A percentile compares a stretch with the other conserved stretches of the same genome.
These are phyloP conservation scores for Theileria equi DNA, from an alignment of 169 alveolate genomes.

Conservation along the genomic window DNA sequence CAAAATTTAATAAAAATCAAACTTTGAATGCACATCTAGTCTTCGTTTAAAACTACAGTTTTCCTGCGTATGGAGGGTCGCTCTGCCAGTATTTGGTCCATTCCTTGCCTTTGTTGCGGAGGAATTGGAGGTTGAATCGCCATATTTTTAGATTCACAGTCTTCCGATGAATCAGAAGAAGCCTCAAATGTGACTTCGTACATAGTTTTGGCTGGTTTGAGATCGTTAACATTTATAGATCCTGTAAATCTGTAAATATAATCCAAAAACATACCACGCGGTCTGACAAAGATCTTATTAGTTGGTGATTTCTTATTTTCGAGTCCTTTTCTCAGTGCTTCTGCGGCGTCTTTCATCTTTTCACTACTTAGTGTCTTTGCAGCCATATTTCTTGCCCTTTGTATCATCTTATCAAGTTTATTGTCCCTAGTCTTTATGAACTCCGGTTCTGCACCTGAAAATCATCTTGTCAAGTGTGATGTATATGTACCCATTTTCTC, in stretches of 20 bases:
- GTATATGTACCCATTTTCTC: slow-evolving; percentile 19
- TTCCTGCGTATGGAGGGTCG: background rate
- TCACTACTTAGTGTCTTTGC: slow-evolving; percentile 22
- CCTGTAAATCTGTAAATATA: too few relatives aligned
- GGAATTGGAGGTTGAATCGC: background rate
- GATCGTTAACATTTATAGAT: background rate
- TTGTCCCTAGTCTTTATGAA: background rate
- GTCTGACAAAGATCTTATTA: too few relatives aligned
- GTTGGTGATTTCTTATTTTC: slow-evolving; percentile 1
- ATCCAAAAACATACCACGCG: too few relatives aligned
- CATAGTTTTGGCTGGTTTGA: background rate
- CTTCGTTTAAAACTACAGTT: background rate
- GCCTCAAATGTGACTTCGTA: slow-evolving; percentile 23
- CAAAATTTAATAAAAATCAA: too few relatives aligned
- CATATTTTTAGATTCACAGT: too few relatives aligned
- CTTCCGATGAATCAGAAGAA: slow-evolving; percentile 18
- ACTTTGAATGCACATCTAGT: background rate
- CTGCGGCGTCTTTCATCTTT: background rate
- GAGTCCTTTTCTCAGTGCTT: background rate
- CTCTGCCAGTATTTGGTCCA: background rate
- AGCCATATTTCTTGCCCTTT: slow-evolving; percentile 50
- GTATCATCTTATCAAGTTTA: slow-evolving; percentile 36
- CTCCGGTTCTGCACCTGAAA: background rate
- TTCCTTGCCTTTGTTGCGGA: background rate
- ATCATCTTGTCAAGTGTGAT: background rate